Evolutionary conservation across 495 filamentous ascomycete genomes (phyloP).

Genomic region (Penicillium cosmopolitanum): DNA sequence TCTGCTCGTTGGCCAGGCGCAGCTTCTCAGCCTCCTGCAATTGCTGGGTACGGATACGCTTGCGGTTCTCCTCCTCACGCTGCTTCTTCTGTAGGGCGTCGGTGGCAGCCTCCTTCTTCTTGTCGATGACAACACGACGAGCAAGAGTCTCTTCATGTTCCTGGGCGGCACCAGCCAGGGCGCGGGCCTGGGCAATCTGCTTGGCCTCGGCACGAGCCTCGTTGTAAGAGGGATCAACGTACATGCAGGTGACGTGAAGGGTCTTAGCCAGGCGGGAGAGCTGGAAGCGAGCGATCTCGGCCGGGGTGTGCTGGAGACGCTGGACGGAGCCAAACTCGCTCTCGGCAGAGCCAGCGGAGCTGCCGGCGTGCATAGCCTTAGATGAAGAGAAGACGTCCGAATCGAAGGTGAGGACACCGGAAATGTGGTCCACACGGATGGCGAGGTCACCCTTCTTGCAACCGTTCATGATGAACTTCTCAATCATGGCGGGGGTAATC

Average conservation of each 20-base stretch:
- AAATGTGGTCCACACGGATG: constrained; percentile 93
- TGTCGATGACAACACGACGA: constrained; percentile 87
- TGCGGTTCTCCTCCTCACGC: constrained; percentile 87
- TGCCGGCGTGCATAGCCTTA: constrained; percentile 87
- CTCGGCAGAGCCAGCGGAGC: constrained; percentile 86
- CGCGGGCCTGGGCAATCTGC: constrained; percentile 76
- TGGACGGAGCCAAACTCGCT: constrained; percentile 83
- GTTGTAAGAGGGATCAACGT: constrained; percentile 88
- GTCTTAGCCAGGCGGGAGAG: constrained; percentile 88
- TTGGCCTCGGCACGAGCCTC: constrained; percentile 77
- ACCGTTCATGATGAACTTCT: constrained; percentile 99
- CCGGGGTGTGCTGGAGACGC: constrained; percentile 93
- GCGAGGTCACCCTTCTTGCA: constrained; percentile 99
- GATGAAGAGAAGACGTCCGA: constrained; percentile 97
- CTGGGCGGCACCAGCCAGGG: constrained; percentile 82
- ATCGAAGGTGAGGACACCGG: constrained; percentile 93
- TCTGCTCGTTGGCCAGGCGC: constrained; percentile 87
- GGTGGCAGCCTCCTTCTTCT: constrained; percentile 92
- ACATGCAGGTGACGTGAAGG: constrained; percentile 89
- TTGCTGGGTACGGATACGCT: constrained; percentile 80
- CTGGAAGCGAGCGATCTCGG: constrained; percentile 96
- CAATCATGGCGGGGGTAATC: constrained; percentile 86
- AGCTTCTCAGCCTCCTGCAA: constrained; percentile 84
- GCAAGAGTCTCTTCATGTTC: constrained; percentile 90
- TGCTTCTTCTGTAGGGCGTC: constrained; percentile 82